A percentile compares a stretch with the other conserved stretches of the same genome.
Conservation (phyloP, 2,329 filamentous ascomycete genomes). For the Penicillium sp. region DNA sequence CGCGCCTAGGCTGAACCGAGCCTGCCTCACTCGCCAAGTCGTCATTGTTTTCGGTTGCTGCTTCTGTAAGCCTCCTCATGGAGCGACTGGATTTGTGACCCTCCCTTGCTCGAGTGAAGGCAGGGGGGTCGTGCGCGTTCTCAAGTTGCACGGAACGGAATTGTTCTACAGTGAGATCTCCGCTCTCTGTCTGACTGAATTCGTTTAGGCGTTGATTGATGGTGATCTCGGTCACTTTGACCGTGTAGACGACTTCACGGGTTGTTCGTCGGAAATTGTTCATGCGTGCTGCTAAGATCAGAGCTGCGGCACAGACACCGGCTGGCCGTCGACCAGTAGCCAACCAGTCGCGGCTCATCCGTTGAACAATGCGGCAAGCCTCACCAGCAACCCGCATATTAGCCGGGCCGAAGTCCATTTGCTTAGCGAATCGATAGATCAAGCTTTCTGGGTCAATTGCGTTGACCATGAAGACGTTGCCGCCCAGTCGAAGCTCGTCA, state of each 20-base stretch:
- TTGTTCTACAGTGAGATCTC: constrained; percentile 81
- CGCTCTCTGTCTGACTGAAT: constrained; percentile 83
- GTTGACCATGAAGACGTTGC: constrained; percentile 67
- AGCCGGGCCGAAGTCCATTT: constrained; percentile 83
- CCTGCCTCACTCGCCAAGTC: constrained; percentile 29
- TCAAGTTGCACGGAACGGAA: constrained; percentile 63
- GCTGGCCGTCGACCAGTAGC: constrained; percentile 89
- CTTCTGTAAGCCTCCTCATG: constrained; percentile 35
- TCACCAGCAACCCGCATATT: constrained; percentile 85
- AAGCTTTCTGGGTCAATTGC: constrained; percentile 85
- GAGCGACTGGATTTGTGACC: constrained; percentile 56
- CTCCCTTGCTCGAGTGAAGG: constrained; percentile 63
- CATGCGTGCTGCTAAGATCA: constrained; percentile 94
- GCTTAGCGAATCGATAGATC: constrained; percentile 85
- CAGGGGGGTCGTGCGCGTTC: constrained; percentile 76
- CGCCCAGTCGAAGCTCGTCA: constrained; percentile 54
- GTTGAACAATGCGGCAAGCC: constrained; percentile 80
- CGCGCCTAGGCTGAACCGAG: constrained; percentile 39
- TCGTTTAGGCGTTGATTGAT: constrained; percentile 90
- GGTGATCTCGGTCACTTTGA: constrained; percentile 92
- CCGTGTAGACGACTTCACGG: constrained; percentile 94
- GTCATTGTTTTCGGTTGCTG: constrained; percentile 47
- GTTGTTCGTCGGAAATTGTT: constrained; percentile 95
- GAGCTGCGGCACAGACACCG: constrained; percentile 88
- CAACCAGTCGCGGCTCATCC: constrained; percentile 98